Evolutionary conservation across 345 rosid genomes (phyloP).

Genomic region (Lepidium africanum): DNA sequence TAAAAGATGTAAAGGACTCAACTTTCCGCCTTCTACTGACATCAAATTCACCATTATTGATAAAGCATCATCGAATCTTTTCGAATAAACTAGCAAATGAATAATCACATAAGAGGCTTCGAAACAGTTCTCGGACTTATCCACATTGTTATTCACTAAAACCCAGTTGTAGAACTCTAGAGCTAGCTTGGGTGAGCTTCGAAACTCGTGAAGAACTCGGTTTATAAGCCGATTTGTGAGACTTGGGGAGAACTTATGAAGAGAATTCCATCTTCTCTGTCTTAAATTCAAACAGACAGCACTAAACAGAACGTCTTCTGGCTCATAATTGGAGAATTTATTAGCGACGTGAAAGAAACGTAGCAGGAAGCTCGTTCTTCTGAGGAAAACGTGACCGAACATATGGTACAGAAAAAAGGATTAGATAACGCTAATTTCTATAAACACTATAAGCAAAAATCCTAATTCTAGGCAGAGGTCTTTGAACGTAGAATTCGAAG

Average conservation of each 20-base stretch:
- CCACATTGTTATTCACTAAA: background rate
- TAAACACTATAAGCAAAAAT: background rate
- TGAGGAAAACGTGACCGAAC: slow-evolving; percentile 26
- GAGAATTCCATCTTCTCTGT: slow-evolving; percentile 55
- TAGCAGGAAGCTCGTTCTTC: slow-evolving; percentile 16
- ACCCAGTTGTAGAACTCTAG: slow-evolving; percentile 54
- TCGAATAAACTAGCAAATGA: slow-evolving; percentile 42
- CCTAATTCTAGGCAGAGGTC: background rate
- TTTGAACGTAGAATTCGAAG: background rate
- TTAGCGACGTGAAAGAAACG: slow-evolving; percentile 43
- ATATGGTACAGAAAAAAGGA: background rate
- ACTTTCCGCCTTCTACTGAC: slow-evolving; percentile 24
- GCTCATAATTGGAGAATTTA: slow-evolving; percentile 28
- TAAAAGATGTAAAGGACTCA: slow-evolving; percentile 38
- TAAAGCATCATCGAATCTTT: slow-evolving; percentile 46
- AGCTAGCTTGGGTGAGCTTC: slow-evolving; percentile 47
- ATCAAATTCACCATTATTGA: slow-evolving; percentile 38
- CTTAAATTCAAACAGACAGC: slow-evolving; percentile 50
- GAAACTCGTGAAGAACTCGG: slow-evolving; percentile 45
- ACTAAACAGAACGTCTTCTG: slow-evolving; percentile 44
- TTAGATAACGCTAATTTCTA: background rate
- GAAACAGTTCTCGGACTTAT: slow-evolving; percentile 26
- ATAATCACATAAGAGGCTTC: slow-evolving; percentile 42
- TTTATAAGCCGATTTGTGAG: slow-evolving; percentile 37
- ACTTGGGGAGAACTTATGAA: slow-evolving; percentile 37